Evolutionary conservation across 2,329 filamentous ascomycete genomes (phyloP), one percentile per base, ranked within the genome.

Genomic region (Penicillium sclerotigenum): DNA sequence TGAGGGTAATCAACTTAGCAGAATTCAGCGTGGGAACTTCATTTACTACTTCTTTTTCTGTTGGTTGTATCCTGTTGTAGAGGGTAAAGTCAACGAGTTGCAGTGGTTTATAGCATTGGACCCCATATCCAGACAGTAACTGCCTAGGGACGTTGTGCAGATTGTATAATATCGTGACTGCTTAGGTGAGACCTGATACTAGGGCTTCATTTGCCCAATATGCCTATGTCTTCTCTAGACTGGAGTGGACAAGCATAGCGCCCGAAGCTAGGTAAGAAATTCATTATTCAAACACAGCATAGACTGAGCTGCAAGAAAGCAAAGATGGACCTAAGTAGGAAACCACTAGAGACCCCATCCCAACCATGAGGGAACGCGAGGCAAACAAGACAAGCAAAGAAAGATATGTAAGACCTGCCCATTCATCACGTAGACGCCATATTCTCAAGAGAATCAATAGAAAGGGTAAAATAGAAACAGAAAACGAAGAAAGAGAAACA

Each of bases 1-100:
- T 41, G 52, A 52, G 22, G 22, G 29, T 47, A 31, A 47, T 42
- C 49, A 52, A 48, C 43, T 52, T 54, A 56, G 58, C 58, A 58
- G 55, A 59, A 52, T 43, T 29, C 43, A 50, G 14, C 42, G 14
- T 49, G 40, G 28, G 40, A 46, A 29, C 16, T 50, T 51, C 18
- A n/a, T 31, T 38, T 16, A 29, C 26, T 45, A 33, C 36, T 28
- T 37, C 4, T 38, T 28, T 14, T 49, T 10, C 8, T 29, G 8
- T 16, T 24, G 18, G 10, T 9, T 38, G 16, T 29, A 11, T 16
- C 9, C 7, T 33, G 24, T 26, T 6, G 36, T 41, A 33, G 20
- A 18, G 33, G 28, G 18, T 51, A 31, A 9, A 28, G 20, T 3
- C 28, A 6, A n/a, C 2, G 18, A 9, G 34, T 20, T 31, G 14